These are phyloP conservation scores for Piper longum DNA, from an alignment of 164 flowering plant species.

Conservation along the genomic window DNA sequence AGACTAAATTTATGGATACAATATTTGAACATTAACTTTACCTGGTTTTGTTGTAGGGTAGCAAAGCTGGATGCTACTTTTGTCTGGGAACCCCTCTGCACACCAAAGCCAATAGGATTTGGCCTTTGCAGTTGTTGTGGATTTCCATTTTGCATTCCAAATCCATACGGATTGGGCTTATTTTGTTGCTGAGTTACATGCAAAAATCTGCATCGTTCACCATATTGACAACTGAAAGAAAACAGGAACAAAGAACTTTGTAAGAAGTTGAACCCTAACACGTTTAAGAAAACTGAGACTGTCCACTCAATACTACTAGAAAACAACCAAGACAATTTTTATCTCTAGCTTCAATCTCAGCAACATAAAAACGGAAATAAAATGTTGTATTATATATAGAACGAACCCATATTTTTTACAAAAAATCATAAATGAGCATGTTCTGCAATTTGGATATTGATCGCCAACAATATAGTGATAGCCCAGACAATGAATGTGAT, in stretches of 20 bases:
- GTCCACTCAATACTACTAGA: background rate
- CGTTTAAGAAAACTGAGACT: background rate
- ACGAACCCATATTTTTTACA: background rate
- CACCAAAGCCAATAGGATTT: slow-evolving; percentile 55
- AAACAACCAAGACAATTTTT: background rate
- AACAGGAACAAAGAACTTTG: background rate
- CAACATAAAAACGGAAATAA: too few species aligned
- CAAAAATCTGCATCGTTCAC: slow-evolving; percentile 52
- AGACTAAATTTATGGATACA: background rate
- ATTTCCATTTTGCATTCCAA: slow-evolving; percentile 26
- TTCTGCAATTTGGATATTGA: background rate
- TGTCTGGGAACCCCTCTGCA: slow-evolving; percentile 28
- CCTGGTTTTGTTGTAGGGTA: slow-evolving; percentile 25
- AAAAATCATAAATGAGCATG: background rate
- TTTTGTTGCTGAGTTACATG: slow-evolving; percentile 41
- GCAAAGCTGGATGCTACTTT: slow-evolving; percentile 25
- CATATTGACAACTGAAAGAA: slow-evolving; percentile 51
- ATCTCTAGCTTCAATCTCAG: background rate
- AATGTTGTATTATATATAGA: background rate
- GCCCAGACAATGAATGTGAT: too few species aligned
- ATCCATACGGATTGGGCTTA: slow-evolving; percentile 35
- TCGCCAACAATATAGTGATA: background rate
- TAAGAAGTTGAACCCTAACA: background rate
- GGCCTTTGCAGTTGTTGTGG: slow-evolving; percentile 26
- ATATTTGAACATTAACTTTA: slow-evolving; percentile 22